These are phyloP conservation scores for Creolimax fragrantissima DNA, from an alignment of 78 protist species.

Conservation along the genomic window DNA sequence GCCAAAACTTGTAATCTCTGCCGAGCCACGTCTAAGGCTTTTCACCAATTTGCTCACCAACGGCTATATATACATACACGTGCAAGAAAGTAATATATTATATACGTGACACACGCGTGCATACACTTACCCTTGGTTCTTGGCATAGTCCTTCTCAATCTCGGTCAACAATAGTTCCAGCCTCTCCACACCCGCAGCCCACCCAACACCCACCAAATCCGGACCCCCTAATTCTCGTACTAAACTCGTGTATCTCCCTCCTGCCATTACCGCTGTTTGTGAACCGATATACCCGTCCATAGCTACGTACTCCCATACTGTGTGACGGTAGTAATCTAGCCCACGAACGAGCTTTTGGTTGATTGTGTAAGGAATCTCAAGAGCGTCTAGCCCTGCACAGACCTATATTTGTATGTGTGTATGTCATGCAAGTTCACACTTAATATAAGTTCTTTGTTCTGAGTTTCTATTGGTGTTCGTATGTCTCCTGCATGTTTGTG, in stretches of 20 bases:
- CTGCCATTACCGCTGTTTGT: constrained; percentile 8
- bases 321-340: constrained; percentile 13
- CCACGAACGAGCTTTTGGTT: background rate
- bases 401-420: too few species aligned
- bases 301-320: constrained; percentile 14
- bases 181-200: constrained; percentile 10
- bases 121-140: background rate
- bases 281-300: background rate
- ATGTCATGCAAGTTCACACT: too few species aligned
- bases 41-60: too few species aligned
- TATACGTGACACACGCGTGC: too few species aligned
- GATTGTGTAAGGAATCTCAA: background rate
- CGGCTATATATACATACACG: too few species aligned
- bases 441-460: too few species aligned
- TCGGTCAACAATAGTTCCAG: background rate
- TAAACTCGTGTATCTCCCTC: background rate
- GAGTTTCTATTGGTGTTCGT: too few species aligned
- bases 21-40: too few species aligned
- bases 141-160: background rate
- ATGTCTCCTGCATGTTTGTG: too few species aligned
- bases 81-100: too few species aligned
- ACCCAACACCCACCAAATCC: background rate
- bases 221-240: constrained; percentile 3
- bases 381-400: background rate
- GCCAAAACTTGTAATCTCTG: too few species aligned